These are phyloP conservation scores for Trypanosoma mega DNA, from an alignment of 208 protist genomes.

Conservation along the genomic window DNA sequence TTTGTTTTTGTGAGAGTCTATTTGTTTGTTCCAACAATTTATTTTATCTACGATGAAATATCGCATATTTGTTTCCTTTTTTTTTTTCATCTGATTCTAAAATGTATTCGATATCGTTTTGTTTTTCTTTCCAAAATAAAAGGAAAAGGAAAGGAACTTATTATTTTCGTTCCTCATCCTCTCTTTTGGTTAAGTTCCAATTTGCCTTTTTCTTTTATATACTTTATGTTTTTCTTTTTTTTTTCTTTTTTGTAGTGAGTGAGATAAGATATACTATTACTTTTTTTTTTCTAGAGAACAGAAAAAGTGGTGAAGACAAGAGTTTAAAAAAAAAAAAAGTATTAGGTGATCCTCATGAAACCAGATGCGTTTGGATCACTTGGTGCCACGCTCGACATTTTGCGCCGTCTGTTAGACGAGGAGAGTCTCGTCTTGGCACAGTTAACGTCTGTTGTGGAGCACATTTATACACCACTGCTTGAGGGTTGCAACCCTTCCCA, in stretches of 20 bases:
- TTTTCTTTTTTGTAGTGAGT: no score
- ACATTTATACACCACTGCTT: constrained; percentile 48
- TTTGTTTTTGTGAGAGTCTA: no score
- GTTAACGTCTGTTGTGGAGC: constrained; percentile 69
- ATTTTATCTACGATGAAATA: no score
- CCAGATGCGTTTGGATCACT: constrained; percentile 8
- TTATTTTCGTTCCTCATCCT: not conserved
- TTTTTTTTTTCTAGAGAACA: not conserved
- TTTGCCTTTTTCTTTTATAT: no score
- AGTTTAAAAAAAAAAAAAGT: not conserved
- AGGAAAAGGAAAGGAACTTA: not conserved
- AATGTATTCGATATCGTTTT: no score
- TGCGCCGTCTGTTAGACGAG: constrained; percentile 60
- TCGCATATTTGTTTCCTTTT: no score
- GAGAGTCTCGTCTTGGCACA: constrained; percentile 46
- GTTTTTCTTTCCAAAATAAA: not conserved
- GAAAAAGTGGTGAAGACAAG: not conserved
- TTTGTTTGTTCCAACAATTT: no score
- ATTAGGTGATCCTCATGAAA: not conserved
- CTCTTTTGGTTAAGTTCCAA: constrained; percentile 11
- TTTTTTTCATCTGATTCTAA: no score
- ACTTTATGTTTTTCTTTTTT: constrained; percentile 13
- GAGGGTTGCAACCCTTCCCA: constrained; percentile 16
- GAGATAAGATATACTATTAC: no score
- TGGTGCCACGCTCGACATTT: constrained; percentile 43